Evolutionary conservation across 768 basidiomycete genomes (phyloP).

Genomic region (Amyloporia xantha): DNA sequence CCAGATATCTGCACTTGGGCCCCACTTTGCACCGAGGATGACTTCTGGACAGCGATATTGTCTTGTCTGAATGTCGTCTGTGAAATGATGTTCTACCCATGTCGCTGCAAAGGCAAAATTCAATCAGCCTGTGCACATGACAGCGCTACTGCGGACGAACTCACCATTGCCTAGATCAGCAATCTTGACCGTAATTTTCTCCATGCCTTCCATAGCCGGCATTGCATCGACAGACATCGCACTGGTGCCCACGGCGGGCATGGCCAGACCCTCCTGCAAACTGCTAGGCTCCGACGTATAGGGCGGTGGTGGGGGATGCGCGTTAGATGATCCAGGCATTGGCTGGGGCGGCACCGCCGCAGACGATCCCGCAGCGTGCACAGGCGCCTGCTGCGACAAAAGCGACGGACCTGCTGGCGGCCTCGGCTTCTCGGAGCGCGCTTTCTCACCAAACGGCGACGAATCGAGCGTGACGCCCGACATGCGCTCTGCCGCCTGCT

Average conservation of each 20-base stretch:
- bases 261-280: conserved; percentile 15
- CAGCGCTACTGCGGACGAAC: conserved; percentile 19
- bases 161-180: conserved; percentile 94
- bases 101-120: conserved; percentile 43
- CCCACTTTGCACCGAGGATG: conserved; percentile 94
- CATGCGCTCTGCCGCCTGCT: conserved; percentile 44
- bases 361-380: conserved; percentile 14
- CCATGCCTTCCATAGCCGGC: conserved; percentile 27
- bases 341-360: conserved; percentile 3
- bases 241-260: conserved; percentile 13
- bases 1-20: conserved; percentile 94
- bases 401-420: conserved; percentile 55
- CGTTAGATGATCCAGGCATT: conserved; percentile 11
- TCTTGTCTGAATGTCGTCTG: conserved; percentile 96
- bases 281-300: conserved; percentile 22
- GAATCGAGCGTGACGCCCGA: conserved; percentile 40
- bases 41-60: conserved; percentile 98
- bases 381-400: conserved; percentile 60
- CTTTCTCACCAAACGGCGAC: conserved; percentile 33
- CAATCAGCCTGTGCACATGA: conserved; percentile 6
- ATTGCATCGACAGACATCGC: conserved; percentile 26
- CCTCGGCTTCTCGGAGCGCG: conserved; percentile 29
- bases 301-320: conserved; percentile 17
- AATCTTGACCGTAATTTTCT: conserved; percentile 96
- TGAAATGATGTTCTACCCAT: conserved; percentile 94